Evolutionary conservation across 2,329 filamentous ascomycete species (phyloP).

Genomic region (Aspergillus novoparasiticus): DNA sequence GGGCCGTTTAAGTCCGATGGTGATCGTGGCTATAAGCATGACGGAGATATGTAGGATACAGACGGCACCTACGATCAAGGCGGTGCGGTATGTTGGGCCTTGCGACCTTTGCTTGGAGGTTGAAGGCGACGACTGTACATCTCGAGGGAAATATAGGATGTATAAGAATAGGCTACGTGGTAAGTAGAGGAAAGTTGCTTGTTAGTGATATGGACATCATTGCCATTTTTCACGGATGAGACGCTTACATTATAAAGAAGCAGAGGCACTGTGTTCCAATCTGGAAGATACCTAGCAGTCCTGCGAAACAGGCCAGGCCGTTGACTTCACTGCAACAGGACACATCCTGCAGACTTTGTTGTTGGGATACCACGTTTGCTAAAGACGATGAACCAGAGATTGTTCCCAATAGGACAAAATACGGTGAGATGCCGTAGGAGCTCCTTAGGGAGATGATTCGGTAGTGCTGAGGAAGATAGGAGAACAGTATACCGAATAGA

Average conservation of each 20-base stretch:
- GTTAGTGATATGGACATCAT: neutral
- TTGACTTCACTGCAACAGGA: conserved; percentile 82
- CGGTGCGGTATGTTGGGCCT: conserved; percentile 73
- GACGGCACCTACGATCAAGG: conserved; percentile 70
- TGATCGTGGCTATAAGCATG: conserved; percentile 63
- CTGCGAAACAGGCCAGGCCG: conserved; percentile 79
- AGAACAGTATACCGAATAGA: conserved; percentile 83
- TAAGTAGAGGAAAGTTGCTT: neutral
- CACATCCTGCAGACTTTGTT: conserved; percentile 80
- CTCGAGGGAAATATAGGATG: conserved; percentile 85
- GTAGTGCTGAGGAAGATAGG: conserved; percentile 91
- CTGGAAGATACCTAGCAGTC: conserved; percentile 84
- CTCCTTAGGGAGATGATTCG: conserved; percentile 84
- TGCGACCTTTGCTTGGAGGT: conserved; percentile 41
- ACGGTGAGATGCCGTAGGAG: conserved; percentile 92
- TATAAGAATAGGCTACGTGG: conserved; percentile 78
- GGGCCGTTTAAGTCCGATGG: conserved; percentile 67
- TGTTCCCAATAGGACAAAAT: conserved; percentile 91
- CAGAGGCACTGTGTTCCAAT: conserved; percentile 90
- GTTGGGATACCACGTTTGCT: conserved; percentile 86
- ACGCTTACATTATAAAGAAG: conserved; percentile 82
- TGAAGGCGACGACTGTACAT: conserved; percentile 51
- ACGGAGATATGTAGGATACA: conserved; percentile 77
- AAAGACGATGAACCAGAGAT: conserved; percentile 87
- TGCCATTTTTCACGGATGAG: neutral